Evolutionary conservation across 2,329 filamentous ascomycete genomes (phyloP), one percentile per base, ranked within the genome.

Genomic region (Elsinoe batatas): DNA sequence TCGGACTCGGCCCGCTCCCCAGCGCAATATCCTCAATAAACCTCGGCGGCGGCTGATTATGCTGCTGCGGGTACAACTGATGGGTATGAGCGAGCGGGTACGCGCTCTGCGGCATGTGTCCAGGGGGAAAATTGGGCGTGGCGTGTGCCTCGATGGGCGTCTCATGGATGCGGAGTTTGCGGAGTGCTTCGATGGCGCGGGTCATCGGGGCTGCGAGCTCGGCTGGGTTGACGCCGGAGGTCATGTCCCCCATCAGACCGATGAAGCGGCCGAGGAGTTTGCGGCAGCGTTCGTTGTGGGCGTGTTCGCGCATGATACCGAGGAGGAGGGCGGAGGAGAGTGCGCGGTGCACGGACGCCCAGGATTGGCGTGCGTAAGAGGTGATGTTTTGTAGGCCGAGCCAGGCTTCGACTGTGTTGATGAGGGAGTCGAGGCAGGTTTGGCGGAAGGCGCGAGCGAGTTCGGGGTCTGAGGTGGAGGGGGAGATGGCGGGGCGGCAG

Each of bases 401-500:
- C 64, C 82, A 84, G 0, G 79, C 78, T 62, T 82, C 79, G 10
- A 83, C 78, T 0, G 79, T 79, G 59, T 72, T 73, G 59, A 77
- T 75, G 6, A 82, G 68, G 58, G 74, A 77, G 46, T 74, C 69
- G 40, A 82, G 71, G 61, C 79, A 81, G 56, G 76, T 73, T 53
- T 74, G 73, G 42, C 77, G 75, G 63, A 82, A 73, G 10, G 67
- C 76, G 63, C 67, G 72, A 59, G 66, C 71, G 38, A 74, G 65
- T 42, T 75, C 74, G 51, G 69, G 63, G 13, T 67, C 66, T 1
- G 53, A 44, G 37, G 76, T 73, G 42, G 72, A 69, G 8, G 76
- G 73, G 62, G 79, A 82, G 62, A 84, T 74, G 20, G 80, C 78
- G 33, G 80, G 79, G 32, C 81, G 75, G 63, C 79, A 83, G 32